phyloP scores from a whole-genome alignment of 2,329 filamentous ascomycete species.

The Epichloe typhina region DNA sequence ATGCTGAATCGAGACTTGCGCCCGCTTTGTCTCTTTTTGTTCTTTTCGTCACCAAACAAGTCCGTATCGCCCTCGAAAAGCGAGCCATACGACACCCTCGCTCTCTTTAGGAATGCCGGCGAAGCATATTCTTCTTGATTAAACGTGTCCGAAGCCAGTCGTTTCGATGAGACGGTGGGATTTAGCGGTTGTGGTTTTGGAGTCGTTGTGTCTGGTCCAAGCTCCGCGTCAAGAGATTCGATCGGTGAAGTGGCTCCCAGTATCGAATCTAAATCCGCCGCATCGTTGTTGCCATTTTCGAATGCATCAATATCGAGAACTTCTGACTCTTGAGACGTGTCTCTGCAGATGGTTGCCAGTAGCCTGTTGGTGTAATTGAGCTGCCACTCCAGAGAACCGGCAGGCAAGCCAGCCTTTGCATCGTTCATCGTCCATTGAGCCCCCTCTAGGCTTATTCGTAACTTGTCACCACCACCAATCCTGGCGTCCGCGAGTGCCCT shows the following conservation, averaged over 20 bases:
- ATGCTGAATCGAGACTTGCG: conserved; percentile 60
- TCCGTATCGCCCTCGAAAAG: conserved; percentile 52
- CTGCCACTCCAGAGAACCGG: conserved; percentile 44
- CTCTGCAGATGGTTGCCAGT: conserved; percentile 27
- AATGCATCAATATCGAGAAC: conserved; percentile 37
- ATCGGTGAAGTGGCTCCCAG: neutral
- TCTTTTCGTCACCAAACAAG: conserved; percentile 52
- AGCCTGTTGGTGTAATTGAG: conserved; percentile 39
- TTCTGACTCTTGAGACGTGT: conserved; percentile 33
- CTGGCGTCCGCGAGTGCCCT: conserved; percentile 52
- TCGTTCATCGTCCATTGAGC: conserved; percentile 49
- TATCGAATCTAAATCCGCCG: neutral
- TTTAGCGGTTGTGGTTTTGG: conserved; percentile 4
- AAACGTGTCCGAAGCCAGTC: conserved; percentile 20
- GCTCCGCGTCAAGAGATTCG: neutral
- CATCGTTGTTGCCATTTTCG: conserved; percentile 9
- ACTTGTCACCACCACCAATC: conserved; percentile 65
- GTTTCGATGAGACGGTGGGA: conserved; percentile 17
- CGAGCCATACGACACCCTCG: conserved; percentile 55
- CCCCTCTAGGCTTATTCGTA: conserved; percentile 56
- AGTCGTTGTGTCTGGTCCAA: neutral
- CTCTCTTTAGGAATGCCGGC: conserved; percentile 66
- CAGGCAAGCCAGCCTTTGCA: conserved; percentile 32
- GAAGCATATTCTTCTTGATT: conserved; percentile 51
- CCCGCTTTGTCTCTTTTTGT: conserved; percentile 22